Evolutionary conservation across 1,284 basidiomycete species (phyloP).

Genomic region (Fomitopsis palustris): DNA sequence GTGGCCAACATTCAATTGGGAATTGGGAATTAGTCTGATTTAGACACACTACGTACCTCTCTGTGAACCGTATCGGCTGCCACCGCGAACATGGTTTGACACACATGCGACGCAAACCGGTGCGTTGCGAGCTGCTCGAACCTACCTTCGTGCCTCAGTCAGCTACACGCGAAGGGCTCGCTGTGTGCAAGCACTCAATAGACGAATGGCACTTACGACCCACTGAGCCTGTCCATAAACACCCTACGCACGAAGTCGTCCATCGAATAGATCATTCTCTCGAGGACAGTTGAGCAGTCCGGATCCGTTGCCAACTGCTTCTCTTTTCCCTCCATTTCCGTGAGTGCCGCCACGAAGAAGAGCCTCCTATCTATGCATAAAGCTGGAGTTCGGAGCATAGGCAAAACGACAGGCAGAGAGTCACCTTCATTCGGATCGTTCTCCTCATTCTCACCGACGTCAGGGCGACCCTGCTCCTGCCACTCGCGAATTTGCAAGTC

Average conservation of each 20-base stretch:
- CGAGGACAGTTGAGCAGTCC: slow-evolving; percentile 85
- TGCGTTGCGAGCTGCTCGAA: slow-evolving; percentile 71
- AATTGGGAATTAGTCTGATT: not conserved
- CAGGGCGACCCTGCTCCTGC: slow-evolving; percentile 49
- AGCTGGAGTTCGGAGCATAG: too few relatives aligned
- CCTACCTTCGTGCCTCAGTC: slow-evolving; percentile 34
- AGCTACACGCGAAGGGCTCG: slow-evolving; percentile 10
- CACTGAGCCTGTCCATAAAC: slow-evolving; percentile 79
- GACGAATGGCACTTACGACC: slow-evolving; percentile 61
- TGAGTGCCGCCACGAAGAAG: slow-evolving; percentile 82
- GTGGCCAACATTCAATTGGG: not conserved
- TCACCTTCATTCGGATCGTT: slow-evolving; percentile 75
- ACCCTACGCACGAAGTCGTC: slow-evolving; percentile 91
- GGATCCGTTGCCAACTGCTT: slow-evolving; percentile 88
- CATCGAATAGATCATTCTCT: slow-evolving; percentile 87
- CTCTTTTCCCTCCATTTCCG: slow-evolving; percentile 84
- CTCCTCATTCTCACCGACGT: slow-evolving; percentile 42
- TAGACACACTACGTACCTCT: slow-evolving; percentile 53
- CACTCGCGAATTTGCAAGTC: slow-evolving; percentile 84
- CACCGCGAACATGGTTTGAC: slow-evolving; percentile 81
- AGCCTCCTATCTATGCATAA: slow-evolving; percentile 63
- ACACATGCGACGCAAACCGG: slow-evolving; percentile 90
- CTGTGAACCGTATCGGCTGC: slow-evolving; percentile 73
- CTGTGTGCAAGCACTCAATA: not conserved
- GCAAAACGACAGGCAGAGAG: not conserved